Evolutionary conservation across 352 stramenopile species (phyloP).

Genomic region (Globisporangium cystogenes): DNA sequence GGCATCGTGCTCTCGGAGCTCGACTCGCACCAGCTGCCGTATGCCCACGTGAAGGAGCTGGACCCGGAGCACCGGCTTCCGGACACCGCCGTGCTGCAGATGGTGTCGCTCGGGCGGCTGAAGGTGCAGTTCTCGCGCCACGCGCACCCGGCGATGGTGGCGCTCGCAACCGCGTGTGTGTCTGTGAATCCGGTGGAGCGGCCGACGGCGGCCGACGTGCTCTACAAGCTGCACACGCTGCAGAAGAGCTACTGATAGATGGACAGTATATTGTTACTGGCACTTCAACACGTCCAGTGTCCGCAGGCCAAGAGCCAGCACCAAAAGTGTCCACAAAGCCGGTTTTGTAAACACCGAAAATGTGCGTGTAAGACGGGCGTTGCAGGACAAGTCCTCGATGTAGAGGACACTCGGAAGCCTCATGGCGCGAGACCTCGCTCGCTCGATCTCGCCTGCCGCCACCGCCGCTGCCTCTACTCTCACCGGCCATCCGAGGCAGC

Average conservation of each 20-base stretch:
- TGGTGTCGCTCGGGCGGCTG: conserved; percentile 32
- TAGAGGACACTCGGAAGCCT: background rate
- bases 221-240: conserved; percentile 33
- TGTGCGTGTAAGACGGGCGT: background rate
- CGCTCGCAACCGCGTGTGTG: conserved; percentile 28
- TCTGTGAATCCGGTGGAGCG: conserved; percentile 25
- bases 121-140: conserved; percentile 27
- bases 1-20: conserved; percentile 79
- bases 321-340: background rate
- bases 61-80: conserved; percentile 19
- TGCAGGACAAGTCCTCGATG: too few relatives aligned
- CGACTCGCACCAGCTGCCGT: conserved; percentile 45
- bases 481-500: too few relatives aligned
- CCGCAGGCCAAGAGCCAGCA: background rate
- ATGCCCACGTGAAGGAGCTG: conserved; percentile 14
- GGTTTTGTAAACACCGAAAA: background rate
- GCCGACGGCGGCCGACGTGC: conserved; percentile 22
- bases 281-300: background rate
- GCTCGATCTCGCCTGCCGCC: too few relatives aligned
- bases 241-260: conserved; percentile 21
- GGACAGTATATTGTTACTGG: conserved; percentile 3
- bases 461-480: background rate
- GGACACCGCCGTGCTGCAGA: conserved; percentile 31
- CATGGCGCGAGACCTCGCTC: too few relatives aligned
- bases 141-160: conserved; percentile 16